Evolutionary conservation across 2,329 filamentous ascomycete species (phyloP).

Genomic region (Claviceps fusiformis): DNA sequence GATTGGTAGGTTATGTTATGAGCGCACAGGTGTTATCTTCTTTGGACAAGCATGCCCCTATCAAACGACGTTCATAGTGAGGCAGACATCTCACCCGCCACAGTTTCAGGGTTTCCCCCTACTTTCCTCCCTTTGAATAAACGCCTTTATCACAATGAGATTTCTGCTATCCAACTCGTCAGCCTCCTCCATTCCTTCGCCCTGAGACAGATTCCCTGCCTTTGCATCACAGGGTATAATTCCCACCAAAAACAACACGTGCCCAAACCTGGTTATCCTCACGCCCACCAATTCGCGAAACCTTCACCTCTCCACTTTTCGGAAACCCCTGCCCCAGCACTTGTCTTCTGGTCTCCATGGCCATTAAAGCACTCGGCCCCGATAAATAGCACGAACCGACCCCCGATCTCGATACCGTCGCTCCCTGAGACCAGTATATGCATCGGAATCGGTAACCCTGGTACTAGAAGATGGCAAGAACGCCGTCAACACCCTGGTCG

Average conservation of each 20-base stretch:
- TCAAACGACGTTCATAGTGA: neutral
- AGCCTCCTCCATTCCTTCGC: neutral
- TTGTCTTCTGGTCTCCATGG: neutral
- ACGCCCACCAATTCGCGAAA: neutral
- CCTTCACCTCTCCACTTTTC: neutral
- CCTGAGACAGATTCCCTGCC: neutral
- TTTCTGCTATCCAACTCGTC: neutral
- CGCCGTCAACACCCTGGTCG: slow-evolving; percentile 52
- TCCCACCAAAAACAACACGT: neutral
- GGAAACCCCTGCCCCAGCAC: neutral
- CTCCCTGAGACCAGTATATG: slow-evolving; percentile 46
- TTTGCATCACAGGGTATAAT: neutral
- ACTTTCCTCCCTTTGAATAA: neutral
- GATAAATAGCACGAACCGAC: neutral
- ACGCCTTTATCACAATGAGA: neutral
- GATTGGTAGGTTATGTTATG: neutral
- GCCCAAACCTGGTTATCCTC: neutral
- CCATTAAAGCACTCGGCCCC: neutral
- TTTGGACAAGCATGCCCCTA: neutral
- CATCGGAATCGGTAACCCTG: slow-evolving; percentile 42
- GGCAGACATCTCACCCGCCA: neutral
- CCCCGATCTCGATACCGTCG: slow-evolving; percentile 39
- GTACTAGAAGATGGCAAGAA: slow-evolving; percentile 44
- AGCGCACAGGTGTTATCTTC: neutral
- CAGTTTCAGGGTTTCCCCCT: too few relatives aligned